A percentile compares a stretch with the other conserved stretches of the same genome.
Conservation (phyloP, 2,329 filamentous ascomycete species). For the Colletotrichum melonis region DNA sequence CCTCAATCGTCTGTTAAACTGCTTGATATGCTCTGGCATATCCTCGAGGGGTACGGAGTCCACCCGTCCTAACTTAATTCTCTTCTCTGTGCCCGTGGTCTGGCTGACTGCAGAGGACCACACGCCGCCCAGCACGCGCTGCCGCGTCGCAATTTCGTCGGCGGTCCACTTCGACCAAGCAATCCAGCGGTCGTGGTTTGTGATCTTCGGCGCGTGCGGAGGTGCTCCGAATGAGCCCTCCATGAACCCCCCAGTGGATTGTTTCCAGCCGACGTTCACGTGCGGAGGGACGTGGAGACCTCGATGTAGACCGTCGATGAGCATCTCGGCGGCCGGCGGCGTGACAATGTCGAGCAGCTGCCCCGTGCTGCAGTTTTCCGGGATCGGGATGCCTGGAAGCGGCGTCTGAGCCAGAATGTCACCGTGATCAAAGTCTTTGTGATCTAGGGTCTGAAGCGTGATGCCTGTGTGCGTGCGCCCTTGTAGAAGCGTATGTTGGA, state of each 20-base stretch:
- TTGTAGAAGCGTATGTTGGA: conserved; percentile 84
- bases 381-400: conserved; percentile 65
- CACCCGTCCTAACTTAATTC: conserved; percentile 53
- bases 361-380: conserved; percentile 55
- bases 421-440: conserved; percentile 81
- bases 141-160: conserved; percentile 65
- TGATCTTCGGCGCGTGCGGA: conserved; percentile 78
- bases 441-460: conserved; percentile 87
- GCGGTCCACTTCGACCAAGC: conserved; percentile 66
- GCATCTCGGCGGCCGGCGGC: conserved; percentile 74
- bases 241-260: conserved; percentile 33
- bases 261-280: conserved; percentile 47
- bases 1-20: neutral
- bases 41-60: conserved; percentile 36
- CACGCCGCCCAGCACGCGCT: conserved; percentile 71
- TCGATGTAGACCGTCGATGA: conserved; percentile 72
- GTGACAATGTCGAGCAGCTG: conserved; percentile 63
- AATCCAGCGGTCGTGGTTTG: conserved; percentile 70
- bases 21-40: neutral
- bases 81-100: conserved; percentile 41
- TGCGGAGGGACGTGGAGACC: conserved; percentile 74
- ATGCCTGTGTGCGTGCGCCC: conserved; percentile 74
- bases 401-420: conserved; percentile 78
- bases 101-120: conserved; percentile 64
- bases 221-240: conserved; percentile 25